Percentiles rank a stretch among this genome's conserved stretches.
These are phyloP conservation scores for Geosiphon pyriformis DNA, from an alignment of 192 early-diverging fungal species.

Conservation along the genomic window DNA sequence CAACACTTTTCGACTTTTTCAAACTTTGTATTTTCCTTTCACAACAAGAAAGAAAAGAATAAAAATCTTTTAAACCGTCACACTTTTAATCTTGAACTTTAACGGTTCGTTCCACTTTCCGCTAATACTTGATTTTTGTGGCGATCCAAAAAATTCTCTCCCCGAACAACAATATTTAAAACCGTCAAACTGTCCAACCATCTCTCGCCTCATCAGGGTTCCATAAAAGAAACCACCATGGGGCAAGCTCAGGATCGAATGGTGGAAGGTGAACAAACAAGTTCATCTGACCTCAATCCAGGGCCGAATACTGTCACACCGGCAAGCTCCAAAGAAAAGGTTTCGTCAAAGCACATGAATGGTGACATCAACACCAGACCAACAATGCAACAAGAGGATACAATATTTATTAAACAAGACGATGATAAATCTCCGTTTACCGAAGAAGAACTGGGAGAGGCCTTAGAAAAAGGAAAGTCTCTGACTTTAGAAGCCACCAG, in stretches of 20 bases:
- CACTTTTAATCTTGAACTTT: no score
- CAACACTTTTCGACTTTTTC: no score
- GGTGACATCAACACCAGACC: background rate
- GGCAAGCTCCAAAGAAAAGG: background rate
- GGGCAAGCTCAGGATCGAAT: conserved; percentile 13
- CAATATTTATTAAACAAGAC: background rate
- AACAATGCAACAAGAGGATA: background rate
- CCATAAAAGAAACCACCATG: conserved; percentile 8
- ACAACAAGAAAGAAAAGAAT: no score
- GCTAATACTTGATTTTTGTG: no score
- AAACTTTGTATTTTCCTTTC: no score
- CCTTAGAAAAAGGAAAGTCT: background rate
- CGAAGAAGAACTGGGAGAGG: no score
- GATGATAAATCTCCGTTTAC: background rate
- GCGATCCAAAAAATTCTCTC: no score
- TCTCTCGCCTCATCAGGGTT: conserved; percentile 15
- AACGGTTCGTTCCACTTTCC: no score
- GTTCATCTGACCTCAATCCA: background rate
- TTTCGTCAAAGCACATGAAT: conserved; percentile 5
- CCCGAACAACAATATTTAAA: no score
- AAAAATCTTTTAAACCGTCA: no score
- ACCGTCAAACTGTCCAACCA: conserved; percentile 20
- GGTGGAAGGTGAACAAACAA: background rate
- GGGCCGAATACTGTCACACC: conserved; percentile 4
- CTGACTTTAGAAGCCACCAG: conserved; percentile 1